phyloP scores from a whole-genome alignment of 163 green algal species.

The Chloroidium sp. region DNA sequence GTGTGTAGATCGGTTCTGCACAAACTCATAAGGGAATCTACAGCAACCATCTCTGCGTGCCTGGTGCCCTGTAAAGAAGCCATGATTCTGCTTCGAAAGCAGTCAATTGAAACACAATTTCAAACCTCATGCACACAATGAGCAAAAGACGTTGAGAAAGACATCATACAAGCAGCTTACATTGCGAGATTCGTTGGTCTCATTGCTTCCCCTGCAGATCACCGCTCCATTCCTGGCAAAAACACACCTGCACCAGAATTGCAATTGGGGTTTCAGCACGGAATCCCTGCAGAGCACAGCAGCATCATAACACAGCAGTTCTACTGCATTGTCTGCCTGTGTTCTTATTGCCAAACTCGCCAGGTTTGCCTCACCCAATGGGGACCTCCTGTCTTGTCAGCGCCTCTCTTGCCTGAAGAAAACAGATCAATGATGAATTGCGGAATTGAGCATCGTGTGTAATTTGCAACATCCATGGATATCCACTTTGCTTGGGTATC shows the following conservation, averaged over 20 bases:
- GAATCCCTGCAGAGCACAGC: no score
- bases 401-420: no score
- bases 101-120: background rate
- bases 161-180: slow-evolving; percentile 31
- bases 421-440: no score
- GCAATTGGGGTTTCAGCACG: slow-evolving; percentile 97
- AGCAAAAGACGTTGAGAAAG: background rate
- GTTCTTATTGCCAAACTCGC: no score
- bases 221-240: slow-evolving; percentile 49
- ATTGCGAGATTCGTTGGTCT: slow-evolving; percentile 73
- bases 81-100: background rate
- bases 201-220: slow-evolving; percentile 63
- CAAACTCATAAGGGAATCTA: slow-evolving; percentile 49
- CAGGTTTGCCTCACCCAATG: no score
- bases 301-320: no score
- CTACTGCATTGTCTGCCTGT: no score
- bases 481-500: no score
- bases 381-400: no score
- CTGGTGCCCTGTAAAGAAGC: slow-evolving; percentile 58
- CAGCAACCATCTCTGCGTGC: slow-evolving; percentile 85
- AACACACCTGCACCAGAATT: slow-evolving; percentile 50
- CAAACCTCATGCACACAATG: background rate
- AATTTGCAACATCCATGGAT: no score
- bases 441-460: no score
- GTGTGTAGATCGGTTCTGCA: no score